Base-by-base conservation (phyloP, 2,329 filamentous ascomycete species). In the Pseudogymnoascus sp. region DNA sequence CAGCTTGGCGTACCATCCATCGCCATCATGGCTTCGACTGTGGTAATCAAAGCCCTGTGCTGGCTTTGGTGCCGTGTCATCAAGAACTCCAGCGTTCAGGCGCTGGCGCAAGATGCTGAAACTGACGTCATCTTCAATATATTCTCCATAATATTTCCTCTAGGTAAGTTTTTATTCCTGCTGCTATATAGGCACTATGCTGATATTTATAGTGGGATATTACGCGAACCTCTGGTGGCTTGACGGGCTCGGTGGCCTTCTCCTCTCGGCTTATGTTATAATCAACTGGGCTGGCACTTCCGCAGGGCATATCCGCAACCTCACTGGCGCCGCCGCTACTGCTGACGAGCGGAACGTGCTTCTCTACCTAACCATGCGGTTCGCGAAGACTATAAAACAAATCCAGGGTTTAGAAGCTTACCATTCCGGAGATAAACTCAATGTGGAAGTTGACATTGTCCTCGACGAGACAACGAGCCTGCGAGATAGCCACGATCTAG, bases 191-290 rank as follows among this genome's bases (percentile, higher is more conserved):
- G 28, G 0, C 12, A 12, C 18, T 5, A 59, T 28, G 6, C 60
- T 68, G 42, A 63, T 28, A 21, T 6, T 36, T 28, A 11, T 36
- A 74, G 80, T 88, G 60, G 87, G 87, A 5, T 78, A 82, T 67
- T 77, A 82, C 59, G 77, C 81, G 3, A 71, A 82, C 23, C 69
- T 87, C 12, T 89, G 87, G 86, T 89, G 86, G 86, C 77, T 89
- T 12, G 87, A 89, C 70, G 77, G 79, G 5, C 76, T 82, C 0
- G 87, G 86, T 62, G 87, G 86, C 3, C 80, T 82, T 0, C 69
- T 88, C 0, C 77, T 89, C 0, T 88, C 86, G 0, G 73, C 88
- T 3, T 88, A 82, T 75, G 87, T 89, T 72, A 88, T 89, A 68
- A 85, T 83, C 73, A 87, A 89, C 74, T 89, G 86, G 87, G 82